phyloP scores from a whole-genome alignment of 495 filamentous ascomycete genomes.

The Hypoxylon lienhwacheense region DNA sequence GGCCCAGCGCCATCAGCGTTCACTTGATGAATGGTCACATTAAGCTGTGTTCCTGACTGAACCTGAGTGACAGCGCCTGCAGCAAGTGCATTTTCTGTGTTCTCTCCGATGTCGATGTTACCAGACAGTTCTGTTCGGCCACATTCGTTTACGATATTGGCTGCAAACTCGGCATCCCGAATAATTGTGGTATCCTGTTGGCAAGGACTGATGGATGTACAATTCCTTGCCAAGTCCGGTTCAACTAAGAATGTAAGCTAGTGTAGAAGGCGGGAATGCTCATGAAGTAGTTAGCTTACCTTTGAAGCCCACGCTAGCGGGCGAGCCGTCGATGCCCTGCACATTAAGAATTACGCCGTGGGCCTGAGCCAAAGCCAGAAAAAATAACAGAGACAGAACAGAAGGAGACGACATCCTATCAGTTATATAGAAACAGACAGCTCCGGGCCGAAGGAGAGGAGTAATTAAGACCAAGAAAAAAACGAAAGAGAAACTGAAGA shows the following conservation, averaged over 20 bases:
- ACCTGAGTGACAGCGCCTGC: slow-evolving; percentile 49
- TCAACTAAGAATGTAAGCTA: slow-evolving; percentile 36
- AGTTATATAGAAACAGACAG: slow-evolving; percentile 23
- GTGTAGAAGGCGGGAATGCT: neutral
- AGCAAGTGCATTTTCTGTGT: slow-evolving; percentile 53
- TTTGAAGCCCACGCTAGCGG: slow-evolving; percentile 48
- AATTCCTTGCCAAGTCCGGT: slow-evolving; percentile 48
- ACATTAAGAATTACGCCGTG: slow-evolving; percentile 50
- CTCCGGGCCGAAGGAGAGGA: slow-evolving; percentile 32
- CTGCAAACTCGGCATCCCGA: slow-evolving; percentile 52
- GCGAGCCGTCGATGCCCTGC: slow-evolving; percentile 45
- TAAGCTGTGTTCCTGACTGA: slow-evolving; percentile 41
- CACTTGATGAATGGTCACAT: slow-evolving; percentile 56
- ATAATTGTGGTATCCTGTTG: slow-evolving; percentile 58
- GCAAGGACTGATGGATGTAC: slow-evolving; percentile 55
- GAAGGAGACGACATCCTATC: slow-evolving; percentile 41
- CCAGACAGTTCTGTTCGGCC: slow-evolving; percentile 54
- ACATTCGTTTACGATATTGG: slow-evolving; percentile 52
- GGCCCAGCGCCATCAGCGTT: slow-evolving; percentile 60
- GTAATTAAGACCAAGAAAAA: slow-evolving; percentile 39
- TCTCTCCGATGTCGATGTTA: slow-evolving; percentile 58
- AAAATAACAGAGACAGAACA: slow-evolving; percentile 40
- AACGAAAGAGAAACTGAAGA: slow-evolving; percentile 43
- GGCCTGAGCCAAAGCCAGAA: slow-evolving; percentile 42
- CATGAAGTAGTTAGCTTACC: slow-evolving; percentile 20